Conservation (phyloP, 192 early-diverging fungal genomes). For the Coemansia sp. region DNA sequence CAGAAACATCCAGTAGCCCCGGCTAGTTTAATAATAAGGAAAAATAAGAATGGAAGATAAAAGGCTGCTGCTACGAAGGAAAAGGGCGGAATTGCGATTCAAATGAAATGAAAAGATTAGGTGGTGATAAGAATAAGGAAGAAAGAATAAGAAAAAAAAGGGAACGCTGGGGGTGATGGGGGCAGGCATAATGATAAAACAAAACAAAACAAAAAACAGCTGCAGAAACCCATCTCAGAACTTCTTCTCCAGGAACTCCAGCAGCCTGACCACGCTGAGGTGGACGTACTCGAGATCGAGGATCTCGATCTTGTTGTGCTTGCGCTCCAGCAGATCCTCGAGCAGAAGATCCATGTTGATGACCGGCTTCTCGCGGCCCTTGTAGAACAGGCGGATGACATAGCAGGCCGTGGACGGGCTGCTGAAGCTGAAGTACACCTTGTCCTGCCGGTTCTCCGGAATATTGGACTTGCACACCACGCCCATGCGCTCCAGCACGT, state of each 20-base stretch:
- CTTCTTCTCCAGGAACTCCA: conserved; percentile 80
- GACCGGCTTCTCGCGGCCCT: conserved; percentile 89
- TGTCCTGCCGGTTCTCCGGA: conserved; percentile 81
- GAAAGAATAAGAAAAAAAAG: conserved; percentile 11
- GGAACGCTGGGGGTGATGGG: neutral
- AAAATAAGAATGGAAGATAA: neutral
- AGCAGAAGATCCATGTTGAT: conserved; percentile 95
- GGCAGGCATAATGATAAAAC: neutral
- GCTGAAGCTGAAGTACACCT: conserved; percentile 88
- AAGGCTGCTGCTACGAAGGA: neutral
- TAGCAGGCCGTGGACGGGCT: conserved; percentile 89
- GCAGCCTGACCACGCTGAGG: conserved; percentile 78
- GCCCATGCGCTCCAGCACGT: conserved; percentile 85
- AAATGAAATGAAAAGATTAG: neutral
- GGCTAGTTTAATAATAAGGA: conserved; percentile 4
- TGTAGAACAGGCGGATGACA: conserved; percentile 86
- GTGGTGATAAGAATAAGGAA: conserved; percentile 1
- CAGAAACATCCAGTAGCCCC: conserved; percentile 1
- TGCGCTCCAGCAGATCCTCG: conserved; percentile 81
- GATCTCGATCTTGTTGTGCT: conserved; percentile 84
- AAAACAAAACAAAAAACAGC: conserved; percentile 10
- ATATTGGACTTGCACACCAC: conserved; percentile 92
- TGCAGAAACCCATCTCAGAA: conserved; percentile 44
- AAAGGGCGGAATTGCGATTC: neutral
- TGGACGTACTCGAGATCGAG: conserved; percentile 94